Base-by-base conservation (phyloP, 257 asterid genomes). In the Marsdenia floribunda region DNA sequence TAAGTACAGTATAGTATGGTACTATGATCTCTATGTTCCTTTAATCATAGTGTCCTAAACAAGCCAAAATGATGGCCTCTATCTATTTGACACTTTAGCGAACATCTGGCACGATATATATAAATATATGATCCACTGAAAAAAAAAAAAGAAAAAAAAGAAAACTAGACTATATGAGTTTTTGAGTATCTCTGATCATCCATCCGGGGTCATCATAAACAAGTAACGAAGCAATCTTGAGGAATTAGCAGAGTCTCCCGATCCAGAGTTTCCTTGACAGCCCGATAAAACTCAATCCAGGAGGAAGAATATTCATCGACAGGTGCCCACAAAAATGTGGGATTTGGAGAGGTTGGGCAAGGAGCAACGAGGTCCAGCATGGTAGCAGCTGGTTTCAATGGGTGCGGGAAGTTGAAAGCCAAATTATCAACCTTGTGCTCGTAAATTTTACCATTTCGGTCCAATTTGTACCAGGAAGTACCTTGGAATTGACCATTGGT, bases 401-500 rank as follows among this genome's bases (percentile, higher is more conserved):
- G 72, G 82, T 77, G 93, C 0, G 97, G 96, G 73, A 93, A 83
- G 76, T 82, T 91, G 88, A 91, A 89, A 2, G 96, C 97, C 83
- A 91, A 70, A 65, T 88, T 90, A 79, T 93, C 98, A 37, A 93
- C 96, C 73, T 84, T 91, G 84, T 91, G 98, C 84, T 91, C 96
- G 81, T 90, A 93, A 37, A 93, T 93, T 64, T 90, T 93, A 67
- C 93, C 97, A 21, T 85, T 85, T 44, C 96, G 74, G 71, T 91
- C 98, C 82, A 93, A 71, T 76, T 91, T 93, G 78, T 90, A 91
- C n/a, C 92, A 79, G 29, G 96, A 91, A 0, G 93, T 90, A 73
- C 90, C 98, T 78, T 88, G 95, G 74, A 91, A 93, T 44, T 91
- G 84, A 53, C 97, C 98, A 40, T 79, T 87, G 0, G 97, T 92